Base-by-base conservation (phyloP, 805 yeast genomes). In the Zygoascus bituminiphila region DNA sequence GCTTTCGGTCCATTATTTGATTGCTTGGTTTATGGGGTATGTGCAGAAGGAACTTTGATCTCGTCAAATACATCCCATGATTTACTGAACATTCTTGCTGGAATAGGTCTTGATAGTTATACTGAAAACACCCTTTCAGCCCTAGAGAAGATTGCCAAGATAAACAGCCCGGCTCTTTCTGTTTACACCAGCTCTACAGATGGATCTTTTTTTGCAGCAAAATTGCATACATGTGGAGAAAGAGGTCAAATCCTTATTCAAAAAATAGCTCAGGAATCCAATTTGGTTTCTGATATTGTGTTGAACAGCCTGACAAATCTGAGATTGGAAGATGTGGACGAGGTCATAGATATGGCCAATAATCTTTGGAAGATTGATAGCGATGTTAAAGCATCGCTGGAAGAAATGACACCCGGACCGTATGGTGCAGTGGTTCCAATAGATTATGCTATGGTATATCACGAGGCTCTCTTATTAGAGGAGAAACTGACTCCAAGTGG, bases 321-420 rank as follows among this genome's bases (percentile, higher is more conserved):
- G 14, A 24, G 19, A 4, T 21, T 41, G 4, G 26, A 41, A 4
- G 20, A 41, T 12, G 35, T 41, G 7, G 44, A 41, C 9, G 22
- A 25, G 12, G 21, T 26, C 10, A 12, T 41, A 25, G 44, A 41
- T 17, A 26, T 41, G 33, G 44, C 35, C n/a, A 35, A 41, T 23
- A 10, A 41, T 17, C 26, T 41, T 4, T 26, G 33, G 35, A 22
- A 26, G 8, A 26, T n/a, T 36, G 6, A 15, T 12, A 20, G 17
- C 39, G 22, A 36, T 5, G 21, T 19, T 12, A 36, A 36, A 17
- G 21, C 10, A 4, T n/a, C 22, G 9, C 5, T 36, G 22, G 22
- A 36, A 15, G 22, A 36, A 4, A 17, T 36, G 4, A 20, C 17
- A n/a, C 22, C 20, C 17, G 20, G 10, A 36, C 10, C 22, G 17